Evolutionary conservation across 1,284 basidiomycete genomes (phyloP), one percentile per base, ranked within the genome.

Genomic region (Irpex sp.): DNA sequence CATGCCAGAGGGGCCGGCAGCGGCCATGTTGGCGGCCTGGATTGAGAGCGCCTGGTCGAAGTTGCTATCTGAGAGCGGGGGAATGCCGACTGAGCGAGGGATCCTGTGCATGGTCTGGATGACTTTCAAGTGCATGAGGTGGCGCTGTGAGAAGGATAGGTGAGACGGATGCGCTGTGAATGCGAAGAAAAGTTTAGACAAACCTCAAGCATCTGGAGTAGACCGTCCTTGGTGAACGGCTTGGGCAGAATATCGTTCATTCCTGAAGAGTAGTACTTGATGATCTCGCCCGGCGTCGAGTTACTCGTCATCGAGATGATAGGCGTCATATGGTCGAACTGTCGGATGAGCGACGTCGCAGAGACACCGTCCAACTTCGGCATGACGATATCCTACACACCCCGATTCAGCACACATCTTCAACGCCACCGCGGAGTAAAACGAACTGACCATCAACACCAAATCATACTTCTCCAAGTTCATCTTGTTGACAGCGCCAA

Each of bases 231-330:
- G 13, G 94, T 97, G 77, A 98, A 98, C 1, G 96, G 96, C 75
- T 98, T 98, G 6, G 95, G 92, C n/a, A 98, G 79, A 63, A 97
- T 92, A 76, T 98, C 96, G 75, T 97, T 98, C 96, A 98, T 98
- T 21, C 94, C 91, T 50, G 87, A 88, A 7, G 89, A 90, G 77
- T 93, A 94, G 74, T 96, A 97, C n/a, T 89, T 93, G 83, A 95
- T 88, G 68, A 97, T 88, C 71, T 97, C 93, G 70, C 88, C 88
- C 19, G 95, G 95, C 68, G 93, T 92, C 59, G 92, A 94, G 75
- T 97, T 97, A 71, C 89, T 91, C 60, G 95, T 97, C 95, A 98
- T 97, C 13, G 93, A 95, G 70, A 98, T 97, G 74, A 97, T 97
- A 1, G 96, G 96, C 56, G 96, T 98, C 79, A 88, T 89, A 63